Conservation (phyloP, 2,329 filamentous ascomycete genomes). For the Colletotrichum chlorophyti region DNA sequence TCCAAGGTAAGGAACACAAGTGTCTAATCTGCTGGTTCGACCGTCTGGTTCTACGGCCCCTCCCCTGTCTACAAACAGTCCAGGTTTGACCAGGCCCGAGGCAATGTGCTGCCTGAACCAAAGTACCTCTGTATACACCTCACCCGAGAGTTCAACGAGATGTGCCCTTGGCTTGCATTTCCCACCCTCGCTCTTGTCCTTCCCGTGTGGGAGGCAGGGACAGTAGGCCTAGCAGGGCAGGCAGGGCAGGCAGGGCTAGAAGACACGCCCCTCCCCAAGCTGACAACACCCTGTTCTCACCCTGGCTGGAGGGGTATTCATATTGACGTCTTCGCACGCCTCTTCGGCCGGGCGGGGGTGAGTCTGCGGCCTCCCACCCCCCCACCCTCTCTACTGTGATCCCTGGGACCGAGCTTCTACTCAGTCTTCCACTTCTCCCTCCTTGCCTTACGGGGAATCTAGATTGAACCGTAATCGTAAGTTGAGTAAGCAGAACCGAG, state of each 20-base stretch:
- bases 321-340: not conserved
- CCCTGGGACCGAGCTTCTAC: not conserved
- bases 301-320: not conserved
- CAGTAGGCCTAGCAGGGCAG: conserved; percentile 9
- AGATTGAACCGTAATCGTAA: too few species aligned
- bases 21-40: too few species aligned
- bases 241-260: conserved; percentile 22
- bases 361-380: too few species aligned
- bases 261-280: conserved; percentile 3
- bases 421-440: conserved; percentile 4
- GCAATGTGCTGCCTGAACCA: too few species aligned
- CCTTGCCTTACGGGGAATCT: conserved; percentile 8
- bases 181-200: conserved; percentile 15
- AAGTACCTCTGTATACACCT: too few species aligned
- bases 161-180: not conserved
- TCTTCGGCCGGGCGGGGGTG: too few species aligned
- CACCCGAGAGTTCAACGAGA: too few species aligned
- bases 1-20: too few species aligned
- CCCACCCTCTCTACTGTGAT: not conserved
- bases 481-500: too few species aligned
- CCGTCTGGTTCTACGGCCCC: too few species aligned
- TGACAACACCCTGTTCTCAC: not conserved
- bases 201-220: conserved; percentile 15
- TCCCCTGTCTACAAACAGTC: too few species aligned
- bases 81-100: too few species aligned